Evolutionary conservation across 2,329 filamentous ascomycete species (phyloP).

Genomic region (Aureobasidium leucospermi): DNA sequence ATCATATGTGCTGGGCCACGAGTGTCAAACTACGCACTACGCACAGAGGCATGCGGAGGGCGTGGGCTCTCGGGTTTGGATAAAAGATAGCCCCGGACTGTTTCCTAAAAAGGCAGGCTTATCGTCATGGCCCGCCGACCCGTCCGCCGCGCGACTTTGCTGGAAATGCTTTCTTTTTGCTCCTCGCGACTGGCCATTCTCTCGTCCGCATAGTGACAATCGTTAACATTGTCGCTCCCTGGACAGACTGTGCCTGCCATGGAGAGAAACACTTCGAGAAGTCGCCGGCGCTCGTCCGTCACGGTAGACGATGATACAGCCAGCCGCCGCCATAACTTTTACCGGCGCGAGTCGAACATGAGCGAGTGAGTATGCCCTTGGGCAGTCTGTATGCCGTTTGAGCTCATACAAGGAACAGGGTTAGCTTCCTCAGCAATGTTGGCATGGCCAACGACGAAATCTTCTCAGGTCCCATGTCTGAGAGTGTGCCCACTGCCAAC

Average conservation of each 20-base stretch:
- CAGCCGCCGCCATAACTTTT: slow-evolving; percentile 31
- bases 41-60: neutral
- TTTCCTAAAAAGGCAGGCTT: slow-evolving; percentile 3
- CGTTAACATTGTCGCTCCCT: neutral
- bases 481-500: slow-evolving; percentile 89
- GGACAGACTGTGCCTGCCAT: slow-evolving; percentile 3
- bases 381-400: neutral
- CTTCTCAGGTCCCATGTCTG: slow-evolving; percentile 86
- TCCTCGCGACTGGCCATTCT: neutral
- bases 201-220: neutral
- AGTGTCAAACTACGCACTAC: neutral
- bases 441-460: slow-evolving; percentile 97
- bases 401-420: slow-evolving; percentile 27
- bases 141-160: slow-evolving; percentile 6
- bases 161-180: slow-evolving; percentile 8
- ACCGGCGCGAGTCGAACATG: slow-evolving; percentile 61
- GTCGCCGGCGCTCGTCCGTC: slow-evolving; percentile 15
- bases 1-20: neutral
- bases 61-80: neutral
- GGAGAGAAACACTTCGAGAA: slow-evolving; percentile 9
- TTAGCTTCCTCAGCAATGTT: slow-evolving; percentile 87
- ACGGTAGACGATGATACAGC: slow-evolving; percentile 13
- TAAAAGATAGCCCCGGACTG: slow-evolving; percentile 1
- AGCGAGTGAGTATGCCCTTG: slow-evolving; percentile 46
- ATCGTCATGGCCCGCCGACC: slow-evolving; percentile 4